phyloP scores from a whole-genome alignment of 208 protist genomes.

The Polymyxa betae region DNA sequence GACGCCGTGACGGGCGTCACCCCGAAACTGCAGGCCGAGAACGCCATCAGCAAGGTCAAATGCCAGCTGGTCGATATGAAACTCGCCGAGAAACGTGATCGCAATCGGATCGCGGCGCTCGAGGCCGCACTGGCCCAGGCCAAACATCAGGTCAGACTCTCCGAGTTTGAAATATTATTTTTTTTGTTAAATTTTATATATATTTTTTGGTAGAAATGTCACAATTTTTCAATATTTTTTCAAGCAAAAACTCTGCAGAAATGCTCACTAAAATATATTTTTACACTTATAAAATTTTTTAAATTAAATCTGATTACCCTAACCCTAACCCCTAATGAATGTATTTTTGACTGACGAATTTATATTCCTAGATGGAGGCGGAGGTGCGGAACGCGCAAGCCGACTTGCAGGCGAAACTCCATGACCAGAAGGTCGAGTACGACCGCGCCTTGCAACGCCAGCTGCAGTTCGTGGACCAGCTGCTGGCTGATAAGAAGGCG shows the following conservation, averaged over 20 bases:
- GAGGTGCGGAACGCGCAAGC: background rate
- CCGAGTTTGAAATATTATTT: too few relatives aligned
- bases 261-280: too few relatives aligned
- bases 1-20: background rate
- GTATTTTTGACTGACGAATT: too few relatives aligned
- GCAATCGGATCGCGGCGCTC: background rate
- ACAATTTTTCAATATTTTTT: too few relatives aligned
- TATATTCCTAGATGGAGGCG: too few relatives aligned
- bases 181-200: too few relatives aligned
- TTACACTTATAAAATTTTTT: too few relatives aligned
- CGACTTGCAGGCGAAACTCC: background rate
- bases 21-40: background rate
- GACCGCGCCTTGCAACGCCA: background rate
- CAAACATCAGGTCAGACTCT: background rate
- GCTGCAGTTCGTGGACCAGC: slow-evolving; percentile 21
- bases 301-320: too few relatives aligned
- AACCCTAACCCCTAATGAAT: too few relatives aligned
- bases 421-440: background rate
- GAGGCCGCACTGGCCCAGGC: background rate
- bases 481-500: background rate
- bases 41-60: background rate
- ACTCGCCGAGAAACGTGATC: background rate
- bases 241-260: too few relatives aligned
- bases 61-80: background rate
- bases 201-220: too few relatives aligned